Conservation (phyloP, 2,329 filamentous ascomycete species). For the Penicillium expansum region DNA sequence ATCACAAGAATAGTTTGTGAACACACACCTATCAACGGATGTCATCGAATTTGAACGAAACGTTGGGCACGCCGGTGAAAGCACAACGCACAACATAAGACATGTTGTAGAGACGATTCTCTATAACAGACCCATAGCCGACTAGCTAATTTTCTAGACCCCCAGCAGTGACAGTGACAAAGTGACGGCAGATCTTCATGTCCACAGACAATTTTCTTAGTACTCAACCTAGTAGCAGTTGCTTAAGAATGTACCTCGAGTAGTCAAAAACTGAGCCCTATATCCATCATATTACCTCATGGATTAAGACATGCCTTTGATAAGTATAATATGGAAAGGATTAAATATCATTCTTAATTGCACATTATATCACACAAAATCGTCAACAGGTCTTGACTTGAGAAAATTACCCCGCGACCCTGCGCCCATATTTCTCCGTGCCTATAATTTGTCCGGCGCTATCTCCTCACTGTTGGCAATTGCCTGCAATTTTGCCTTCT, state of each 20-base stretch:
- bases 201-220: no score
- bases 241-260: constrained; percentile 35
- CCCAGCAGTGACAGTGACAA: constrained; percentile 40
- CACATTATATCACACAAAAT: neutral
- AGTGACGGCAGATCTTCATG: no score
- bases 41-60: no score
- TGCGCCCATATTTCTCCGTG: neutral
- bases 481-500: neutral
- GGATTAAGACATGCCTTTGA: neutral
- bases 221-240: no score
- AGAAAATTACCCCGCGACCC: neutral
- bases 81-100: constrained; percentile 45
- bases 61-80: constrained; percentile 39
- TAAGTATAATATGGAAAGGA: neutral
- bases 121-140: constrained; percentile 41
- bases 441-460: neutral
- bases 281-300: neutral
- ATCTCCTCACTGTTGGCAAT: neutral
- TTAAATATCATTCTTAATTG: neutral
- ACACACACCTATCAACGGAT: no score
- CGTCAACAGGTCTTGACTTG: neutral
- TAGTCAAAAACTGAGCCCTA: constrained; percentile 18
- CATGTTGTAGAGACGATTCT: constrained; percentile 49
- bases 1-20: no score
- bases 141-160: constrained; percentile 40